A percentile compares a stretch with the other conserved stretches of the same genome.
Evolutionary conservation across 1,284 basidiomycete genomes (phyloP).

Genomic region (Marasmius fiardii): DNA sequence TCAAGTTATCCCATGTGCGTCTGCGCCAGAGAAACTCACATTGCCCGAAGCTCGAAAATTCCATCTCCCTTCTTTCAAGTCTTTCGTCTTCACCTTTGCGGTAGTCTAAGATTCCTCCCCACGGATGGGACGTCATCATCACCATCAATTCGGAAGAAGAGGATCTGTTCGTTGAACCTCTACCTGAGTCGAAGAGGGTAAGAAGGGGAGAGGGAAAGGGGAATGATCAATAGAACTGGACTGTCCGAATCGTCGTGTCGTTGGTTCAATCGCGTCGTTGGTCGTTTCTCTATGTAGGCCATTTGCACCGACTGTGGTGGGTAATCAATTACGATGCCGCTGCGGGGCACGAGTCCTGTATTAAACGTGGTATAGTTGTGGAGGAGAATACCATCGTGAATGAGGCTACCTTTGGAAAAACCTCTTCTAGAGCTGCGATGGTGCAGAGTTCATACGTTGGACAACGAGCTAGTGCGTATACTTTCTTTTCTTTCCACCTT

Average conservation of each 20-base stretch:
- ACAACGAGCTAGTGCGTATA: slow-evolving; percentile 85
- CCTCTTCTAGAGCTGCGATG: slow-evolving; percentile 88
- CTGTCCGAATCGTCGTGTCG: no score
- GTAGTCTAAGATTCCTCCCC: neutral
- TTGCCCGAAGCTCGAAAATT: no score
- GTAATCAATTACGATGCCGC: slow-evolving; percentile 81
- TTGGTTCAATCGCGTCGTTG: slow-evolving; percentile 45
- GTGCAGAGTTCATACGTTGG: slow-evolving; percentile 96
- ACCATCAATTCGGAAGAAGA: slow-evolving; percentile 33
- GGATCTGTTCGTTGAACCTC: slow-evolving; percentile 30
- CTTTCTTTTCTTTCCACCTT: slow-evolving; percentile 2
- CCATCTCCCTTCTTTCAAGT: neutral
- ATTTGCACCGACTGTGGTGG: slow-evolving; percentile 59
- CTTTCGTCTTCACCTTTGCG: slow-evolving; percentile 4
- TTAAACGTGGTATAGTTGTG: slow-evolving; percentile 83
- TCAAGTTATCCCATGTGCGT: no score
- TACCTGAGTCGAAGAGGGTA: slow-evolving; percentile 13
- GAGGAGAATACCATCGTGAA: slow-evolving; percentile 95
- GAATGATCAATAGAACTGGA: no score
- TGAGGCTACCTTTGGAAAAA: slow-evolving; percentile 93
- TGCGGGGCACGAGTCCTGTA: slow-evolving; percentile 82
- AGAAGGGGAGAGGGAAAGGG: slow-evolving; percentile 18
- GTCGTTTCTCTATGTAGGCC: slow-evolving; percentile 24
- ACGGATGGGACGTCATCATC: no score
- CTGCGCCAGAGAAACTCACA: no score